Conservation (phyloP, 1,139 yeast genomes). For the Suhomyces coccinellae region DNA sequence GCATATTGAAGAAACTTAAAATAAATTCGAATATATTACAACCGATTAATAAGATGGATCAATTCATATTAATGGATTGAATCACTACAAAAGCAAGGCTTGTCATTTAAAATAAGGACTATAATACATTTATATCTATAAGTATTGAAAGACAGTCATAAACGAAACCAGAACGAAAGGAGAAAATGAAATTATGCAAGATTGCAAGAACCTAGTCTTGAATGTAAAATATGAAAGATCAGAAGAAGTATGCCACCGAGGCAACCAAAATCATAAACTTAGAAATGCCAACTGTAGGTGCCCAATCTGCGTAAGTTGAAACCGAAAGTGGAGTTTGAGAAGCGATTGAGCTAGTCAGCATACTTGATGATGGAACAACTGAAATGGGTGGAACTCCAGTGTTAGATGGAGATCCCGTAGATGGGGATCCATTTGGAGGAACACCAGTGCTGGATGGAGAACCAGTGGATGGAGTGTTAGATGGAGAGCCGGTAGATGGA, state of each 20-base stretch:
- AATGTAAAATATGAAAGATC: not conserved
- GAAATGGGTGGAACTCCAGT: not conserved
- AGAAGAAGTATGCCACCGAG: not conserved
- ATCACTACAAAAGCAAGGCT: no score
- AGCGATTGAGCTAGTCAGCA: not conserved
- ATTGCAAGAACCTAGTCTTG: not conserved
- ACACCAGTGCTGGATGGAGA: not conserved
- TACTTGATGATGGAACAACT: not conserved
- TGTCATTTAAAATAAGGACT: no score
- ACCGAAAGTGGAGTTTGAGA: not conserved
- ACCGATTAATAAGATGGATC: no score
- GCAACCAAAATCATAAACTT: not conserved
- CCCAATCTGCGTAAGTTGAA: not conserved
- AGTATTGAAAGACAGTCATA: no score
- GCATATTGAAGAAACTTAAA: no score
- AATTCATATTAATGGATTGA: no score
- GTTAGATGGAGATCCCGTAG: not conserved
- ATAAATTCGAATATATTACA: no score
- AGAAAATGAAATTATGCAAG: not conserved
- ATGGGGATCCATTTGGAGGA: not conserved
- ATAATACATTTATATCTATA: no score
- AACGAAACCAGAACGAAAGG: no score
- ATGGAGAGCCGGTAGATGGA: not conserved
- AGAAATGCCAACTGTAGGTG: not conserved
- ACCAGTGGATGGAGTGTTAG: not conserved